Conservation (phyloP, 495 filamentous ascomycete species). For the Jackrogersella multiformis region DNA sequence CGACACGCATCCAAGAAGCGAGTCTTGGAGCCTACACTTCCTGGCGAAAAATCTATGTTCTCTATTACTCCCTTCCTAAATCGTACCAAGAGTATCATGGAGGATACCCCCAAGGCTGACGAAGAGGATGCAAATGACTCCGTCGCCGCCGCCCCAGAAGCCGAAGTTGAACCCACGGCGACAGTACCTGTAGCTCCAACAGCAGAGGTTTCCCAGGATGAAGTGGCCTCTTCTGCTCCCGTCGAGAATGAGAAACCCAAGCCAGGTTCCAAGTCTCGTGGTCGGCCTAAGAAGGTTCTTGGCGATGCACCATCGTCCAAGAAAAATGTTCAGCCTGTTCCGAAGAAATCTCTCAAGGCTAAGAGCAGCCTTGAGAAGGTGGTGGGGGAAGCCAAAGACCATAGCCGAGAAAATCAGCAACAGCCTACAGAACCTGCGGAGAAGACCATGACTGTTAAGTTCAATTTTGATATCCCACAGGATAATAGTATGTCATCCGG, state of each 20-base stretch:
- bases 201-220: constrained; percentile 2
- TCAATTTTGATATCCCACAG: constrained; percentile 36
- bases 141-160: constrained; percentile 20
- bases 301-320: constrained; percentile 51
- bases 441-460: constrained; percentile 47
- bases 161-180: constrained; percentile 16
- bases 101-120: constrained; percentile 40
- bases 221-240: constrained; percentile 7
- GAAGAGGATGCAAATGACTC: constrained; percentile 42
- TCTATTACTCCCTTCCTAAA: constrained; percentile 94
- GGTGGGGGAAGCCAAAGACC: constrained; percentile 25
- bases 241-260: constrained; percentile 36
- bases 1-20: constrained; percentile 60
- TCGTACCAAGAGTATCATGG: constrained; percentile 67
- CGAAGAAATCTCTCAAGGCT: constrained; percentile 45
- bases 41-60: constrained; percentile 88
- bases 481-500: constrained; percentile 42
- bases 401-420: constrained; percentile 38
- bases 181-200: constrained; percentile 10
- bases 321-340: constrained; percentile 52
- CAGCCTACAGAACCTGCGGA: constrained; percentile 31
- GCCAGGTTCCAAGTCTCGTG: constrained; percentile 48
- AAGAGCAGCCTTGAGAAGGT: constrained; percentile 41
- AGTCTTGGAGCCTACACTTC: constrained; percentile 60
- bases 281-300: constrained; percentile 51